Conservation (phyloP, 306 rosid genomes). For the Carpinus viminea region DNA sequence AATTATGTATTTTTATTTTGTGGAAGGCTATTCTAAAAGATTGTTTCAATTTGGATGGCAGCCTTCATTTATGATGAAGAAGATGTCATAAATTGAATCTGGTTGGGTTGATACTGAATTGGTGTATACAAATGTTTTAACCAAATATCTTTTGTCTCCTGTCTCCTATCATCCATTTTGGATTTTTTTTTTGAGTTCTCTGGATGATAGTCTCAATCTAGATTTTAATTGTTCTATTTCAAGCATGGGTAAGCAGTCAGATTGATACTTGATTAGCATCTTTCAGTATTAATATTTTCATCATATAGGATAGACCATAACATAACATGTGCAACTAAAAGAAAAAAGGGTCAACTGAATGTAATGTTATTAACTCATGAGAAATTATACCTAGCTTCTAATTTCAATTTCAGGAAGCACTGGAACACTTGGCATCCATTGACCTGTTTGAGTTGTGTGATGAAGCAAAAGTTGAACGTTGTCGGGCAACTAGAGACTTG, state of each 20-base stretch:
- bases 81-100: neutral
- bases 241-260: neutral
- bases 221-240: constrained; percentile 6
- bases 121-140: neutral
- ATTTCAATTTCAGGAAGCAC: constrained; percentile 65
- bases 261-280: neutral
- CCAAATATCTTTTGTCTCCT: neutral
- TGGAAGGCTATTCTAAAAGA: neutral
- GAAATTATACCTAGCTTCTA: constrained; percentile 10
- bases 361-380: neutral
- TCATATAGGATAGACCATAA: constrained; percentile 4
- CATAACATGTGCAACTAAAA: constrained; percentile 10
- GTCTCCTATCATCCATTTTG: neutral
- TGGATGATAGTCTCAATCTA: constrained; percentile 13
- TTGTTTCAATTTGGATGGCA: neutral
- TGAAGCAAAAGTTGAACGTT: constrained; percentile 89
- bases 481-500: constrained; percentile 97
- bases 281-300: constrained; percentile 1
- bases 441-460: constrained; percentile 85
- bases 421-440: constrained; percentile 83
- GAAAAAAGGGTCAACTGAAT: neutral
- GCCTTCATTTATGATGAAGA: neutral
- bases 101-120: neutral
- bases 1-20: neutral
- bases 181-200: constrained; percentile 1